Evolutionary conservation across 345 rosid genomes (phyloP).

Genomic region (Physaria fendleri): DNA sequence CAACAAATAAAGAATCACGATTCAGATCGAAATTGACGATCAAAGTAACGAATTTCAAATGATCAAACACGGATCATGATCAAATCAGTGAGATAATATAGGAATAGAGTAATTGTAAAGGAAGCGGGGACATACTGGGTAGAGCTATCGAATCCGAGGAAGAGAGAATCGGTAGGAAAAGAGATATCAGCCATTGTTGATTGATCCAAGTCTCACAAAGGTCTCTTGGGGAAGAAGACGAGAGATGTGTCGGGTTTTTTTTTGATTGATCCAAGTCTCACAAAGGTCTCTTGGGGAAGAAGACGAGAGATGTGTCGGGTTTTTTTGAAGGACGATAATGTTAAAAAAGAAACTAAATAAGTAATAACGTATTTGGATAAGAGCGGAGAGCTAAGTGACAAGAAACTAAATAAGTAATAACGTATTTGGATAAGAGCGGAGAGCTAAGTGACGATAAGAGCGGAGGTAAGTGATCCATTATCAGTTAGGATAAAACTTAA

Average conservation of each 20-base stretch:
- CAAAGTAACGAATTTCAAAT: neutral
- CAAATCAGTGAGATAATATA: neutral
- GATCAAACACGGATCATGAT: neutral
- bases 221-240: neutral
- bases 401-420: too few relatives aligned
- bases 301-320: neutral
- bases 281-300: neutral
- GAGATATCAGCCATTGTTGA: conserved; percentile 41
- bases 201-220: conserved; percentile 7
- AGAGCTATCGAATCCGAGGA: conserved; percentile 88
- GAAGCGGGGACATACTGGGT: conserved; percentile 47
- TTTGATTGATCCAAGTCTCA: conserved; percentile 5
- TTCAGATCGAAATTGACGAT: conserved; percentile 10
- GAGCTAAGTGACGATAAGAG: too few relatives aligned
- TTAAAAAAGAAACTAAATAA: neutral
- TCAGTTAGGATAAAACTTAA: too few relatives aligned
- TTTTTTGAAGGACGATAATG: too few relatives aligned
- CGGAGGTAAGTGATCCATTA: too few relatives aligned
- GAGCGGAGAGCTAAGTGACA: too few relatives aligned
- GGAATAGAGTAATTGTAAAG: neutral
- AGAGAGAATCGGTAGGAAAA: conserved; percentile 66
- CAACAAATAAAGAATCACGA: neutral
- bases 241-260: conserved; percentile 7
- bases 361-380: neutral
- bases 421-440: too few relatives aligned